A percentile compares a stretch with the other conserved stretches of the same genome.
Conservation (phyloP, 2,329 filamentous ascomycete genomes). For the Colletotrichum australisinense region DNA sequence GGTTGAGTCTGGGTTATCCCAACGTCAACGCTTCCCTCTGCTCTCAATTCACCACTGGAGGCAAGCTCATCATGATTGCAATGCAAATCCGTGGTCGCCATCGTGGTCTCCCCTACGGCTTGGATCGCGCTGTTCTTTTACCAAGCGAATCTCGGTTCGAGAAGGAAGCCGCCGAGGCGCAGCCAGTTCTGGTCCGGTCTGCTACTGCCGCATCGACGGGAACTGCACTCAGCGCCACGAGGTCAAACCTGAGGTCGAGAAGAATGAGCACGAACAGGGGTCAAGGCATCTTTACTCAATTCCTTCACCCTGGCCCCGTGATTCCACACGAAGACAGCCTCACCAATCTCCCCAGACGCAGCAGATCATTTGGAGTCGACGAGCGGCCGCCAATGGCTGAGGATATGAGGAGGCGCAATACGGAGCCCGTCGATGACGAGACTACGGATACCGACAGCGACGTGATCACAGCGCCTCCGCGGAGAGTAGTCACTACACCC, state of each 20-base stretch:
- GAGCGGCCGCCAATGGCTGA: conserved; percentile 5
- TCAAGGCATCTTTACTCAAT: conserved; percentile 53
- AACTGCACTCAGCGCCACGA: conserved; percentile 41
- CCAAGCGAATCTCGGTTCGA: conserved; percentile 67
- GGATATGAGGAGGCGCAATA: conserved; percentile 31
- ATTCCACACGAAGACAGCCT: conserved; percentile 44
- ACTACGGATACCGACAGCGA: conserved; percentile 21
- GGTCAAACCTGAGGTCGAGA: conserved; percentile 36
- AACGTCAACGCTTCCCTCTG: conserved; percentile 83
- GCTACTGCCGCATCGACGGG: conserved; percentile 49
- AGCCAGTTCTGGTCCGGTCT: conserved; percentile 51
- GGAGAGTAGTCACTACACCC: conserved; percentile 32
- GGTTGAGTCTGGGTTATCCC: conserved; percentile 86
- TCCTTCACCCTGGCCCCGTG: conserved; percentile 61
- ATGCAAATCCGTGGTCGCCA: conserved; percentile 79
- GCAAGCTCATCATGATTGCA: conserved; percentile 74
- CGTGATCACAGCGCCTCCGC: conserved; percentile 4
- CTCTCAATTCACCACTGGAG: conserved; percentile 81
- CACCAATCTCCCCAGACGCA: conserved; percentile 9
- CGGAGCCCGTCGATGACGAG: conserved; percentile 32
- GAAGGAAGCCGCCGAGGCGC: conserved; percentile 62
- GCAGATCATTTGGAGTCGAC: conserved; percentile 25
- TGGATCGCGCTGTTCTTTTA: conserved; percentile 70
- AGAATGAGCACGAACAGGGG: conserved; percentile 43
- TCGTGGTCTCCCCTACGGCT: conserved; percentile 74